phyloP scores from a whole-genome alignment of 768 basidiomycete species.

The Kwoniella sp. region DNA sequence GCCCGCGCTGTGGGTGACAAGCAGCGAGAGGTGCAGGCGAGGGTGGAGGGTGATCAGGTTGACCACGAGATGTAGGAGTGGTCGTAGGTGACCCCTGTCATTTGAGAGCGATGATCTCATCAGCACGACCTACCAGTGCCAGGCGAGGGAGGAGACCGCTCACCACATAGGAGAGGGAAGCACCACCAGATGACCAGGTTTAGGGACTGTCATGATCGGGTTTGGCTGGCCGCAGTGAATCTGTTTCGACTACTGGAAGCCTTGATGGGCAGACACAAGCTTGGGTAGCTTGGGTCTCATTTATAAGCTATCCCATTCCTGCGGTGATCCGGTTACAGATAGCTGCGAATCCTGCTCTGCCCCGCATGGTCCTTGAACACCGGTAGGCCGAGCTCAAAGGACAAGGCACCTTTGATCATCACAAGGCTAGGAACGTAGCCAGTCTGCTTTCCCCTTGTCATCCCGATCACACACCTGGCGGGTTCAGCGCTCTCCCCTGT shows the following conservation, averaged over 20 bases:
- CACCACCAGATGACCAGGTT: conserved; percentile 16
- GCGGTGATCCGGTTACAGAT: no score
- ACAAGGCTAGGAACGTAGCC: no score
- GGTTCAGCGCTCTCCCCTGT: no score
- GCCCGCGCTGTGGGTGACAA: conserved; percentile 13
- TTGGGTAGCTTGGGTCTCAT: no score
- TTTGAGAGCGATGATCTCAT: neutral
- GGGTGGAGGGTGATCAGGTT: conserved; percentile 15
- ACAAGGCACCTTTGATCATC: no score
- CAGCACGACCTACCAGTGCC: neutral
- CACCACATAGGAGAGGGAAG: conserved; percentile 20
- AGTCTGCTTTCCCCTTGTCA: no score
- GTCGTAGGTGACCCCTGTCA: conserved; percentile 17
- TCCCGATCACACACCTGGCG: no score
- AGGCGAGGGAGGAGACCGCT: neutral
- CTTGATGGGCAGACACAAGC: no score
- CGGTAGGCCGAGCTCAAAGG: no score
- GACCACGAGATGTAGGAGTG: conserved; percentile 12
- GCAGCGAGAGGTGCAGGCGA: conserved; percentile 17
- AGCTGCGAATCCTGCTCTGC: no score
- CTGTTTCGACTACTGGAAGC: neutral
- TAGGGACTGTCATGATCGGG: conserved; percentile 8
- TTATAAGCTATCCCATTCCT: no score
- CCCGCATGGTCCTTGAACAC: no score
- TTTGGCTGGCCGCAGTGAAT: neutral